Evolutionary conservation across 2,329 filamentous ascomycete genomes (phyloP), one percentile per base, ranked within the genome.

Genomic region (Cercospora citrullina): DNA sequence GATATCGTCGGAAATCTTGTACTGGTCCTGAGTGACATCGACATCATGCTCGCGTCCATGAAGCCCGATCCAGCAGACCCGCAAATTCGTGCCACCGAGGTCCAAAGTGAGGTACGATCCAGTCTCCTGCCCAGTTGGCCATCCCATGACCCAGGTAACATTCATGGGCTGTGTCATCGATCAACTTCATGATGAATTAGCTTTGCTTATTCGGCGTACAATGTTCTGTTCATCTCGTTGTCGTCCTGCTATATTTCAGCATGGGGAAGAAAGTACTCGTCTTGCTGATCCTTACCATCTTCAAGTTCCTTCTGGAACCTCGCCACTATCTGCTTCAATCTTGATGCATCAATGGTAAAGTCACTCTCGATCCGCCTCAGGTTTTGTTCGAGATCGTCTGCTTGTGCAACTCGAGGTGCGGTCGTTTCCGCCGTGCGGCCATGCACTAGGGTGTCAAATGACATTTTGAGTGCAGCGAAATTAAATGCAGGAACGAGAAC

Each of bases 41-140:
- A 97, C 97, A 78, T 95, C 92, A 64, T 93, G 94, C 82, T 94
- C 93, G 77, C 92, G 88, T 67, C 96, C 90, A 18, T 91, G 93
- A 77, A 98, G 83, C 67, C 90, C 93, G 77, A 98, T 94, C 82
- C 97, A 92, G 82, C 94, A 98, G 72, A 98, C 93, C 79, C 94
- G 91, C 68, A 98, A 83, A 81, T 97, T 97, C 76, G 94, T 98
- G 75, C 94, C 94, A 69, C 94, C 94, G 91, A 98, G 96, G 78
- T 98, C 94, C 63, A 98, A 86, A 70, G 94, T 94, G 59, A 98
- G 85, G 80, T 89, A 97, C 28, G 90, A 94, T 71, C 94, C 94
- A 3, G 89, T 91, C 81, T 97, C 94, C 74, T 94, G 80, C 72
- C 94, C 94, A 77, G 91, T 91, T 45, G 94, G 94, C 80, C 92